Base-by-base conservation (phyloP, 495 filamentous ascomycete species). In the Hyaloscypha finlandica region DNA sequence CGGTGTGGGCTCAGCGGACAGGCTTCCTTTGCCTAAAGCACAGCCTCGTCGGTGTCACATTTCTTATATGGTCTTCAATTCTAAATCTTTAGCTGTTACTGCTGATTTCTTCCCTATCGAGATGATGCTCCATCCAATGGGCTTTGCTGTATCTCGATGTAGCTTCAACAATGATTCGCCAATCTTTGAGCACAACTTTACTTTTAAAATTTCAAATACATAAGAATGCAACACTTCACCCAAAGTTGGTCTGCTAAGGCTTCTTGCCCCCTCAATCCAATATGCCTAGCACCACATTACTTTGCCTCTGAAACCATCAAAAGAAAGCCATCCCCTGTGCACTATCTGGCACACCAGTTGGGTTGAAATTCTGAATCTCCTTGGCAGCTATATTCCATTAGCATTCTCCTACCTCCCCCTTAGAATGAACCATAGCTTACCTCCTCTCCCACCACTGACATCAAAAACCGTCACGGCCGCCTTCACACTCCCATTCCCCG, bases 401-500 rank as follows among this genome's bases (percentile, higher is more conserved):
- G 53, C 8, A 25, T 30, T 14, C 8, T 56, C 8, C 20, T n/a
- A 3, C 5, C 20, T 56, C n/a, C 4, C 25, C 25, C 53, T 32
- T 29, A 11, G 32, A 20, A 59, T 32, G 32, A 20, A 59, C 12
- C 22, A 33, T 32, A 8, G 35, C 60, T 63, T 63, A 63, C 60
- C 45, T 20, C 63, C 63, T n/a, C 35, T 59, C 37, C 81, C 78
- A 8, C 70, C 72, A 39, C 72, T 71, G 6, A 81, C 75, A 74
- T 86, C 80, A 62, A 88, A 74, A 4, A 87, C 86, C 4, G 74
- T 73, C 58, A 88, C 74, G 3, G 78, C 75, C 0, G 82, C 79
- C n/a, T 73, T 61, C 0, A 67, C 76, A 0, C 75, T 81, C 2
- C 77, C 81, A 68, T 86, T 82, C 3, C 84, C 86, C 0, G 85